A percentile compares a stretch with the other conserved stretches of the same genome.
Evolutionary conservation across 768 basidiomycete species (phyloP).

Genomic region (Kwoniella bestiolae): DNA sequence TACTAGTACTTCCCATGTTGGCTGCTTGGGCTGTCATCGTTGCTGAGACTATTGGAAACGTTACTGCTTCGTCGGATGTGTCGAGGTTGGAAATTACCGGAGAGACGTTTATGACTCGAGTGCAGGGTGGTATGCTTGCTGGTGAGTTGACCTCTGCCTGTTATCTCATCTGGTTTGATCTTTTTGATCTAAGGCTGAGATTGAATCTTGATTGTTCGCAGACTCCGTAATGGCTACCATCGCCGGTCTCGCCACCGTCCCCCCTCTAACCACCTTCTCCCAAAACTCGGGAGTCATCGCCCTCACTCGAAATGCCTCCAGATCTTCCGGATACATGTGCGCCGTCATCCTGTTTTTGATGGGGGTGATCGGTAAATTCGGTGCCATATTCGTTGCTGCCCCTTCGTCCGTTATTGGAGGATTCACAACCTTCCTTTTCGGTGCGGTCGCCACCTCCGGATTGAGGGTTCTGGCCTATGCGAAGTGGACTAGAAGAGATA

Average conservation of each 20-base stretch:
- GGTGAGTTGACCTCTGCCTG: too few relatives aligned
- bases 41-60: slow-evolving; percentile 36
- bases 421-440: slow-evolving; percentile 40
- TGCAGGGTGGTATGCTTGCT: slow-evolving; percentile 34
- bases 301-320: slow-evolving; percentile 33
- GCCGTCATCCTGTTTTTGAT: slow-evolving; percentile 36
- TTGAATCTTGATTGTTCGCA: neutral
- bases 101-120: slow-evolving; percentile 25
- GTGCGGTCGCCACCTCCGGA: slow-evolving; percentile 37
- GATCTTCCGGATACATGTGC: slow-evolving; percentile 32
- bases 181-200: neutral
- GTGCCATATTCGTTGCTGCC: slow-evolving; percentile 35
- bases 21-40: slow-evolving; percentile 37
- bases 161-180: too few relatives aligned
- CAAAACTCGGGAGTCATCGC: slow-evolving; percentile 41
- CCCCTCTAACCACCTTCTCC: slow-evolving; percentile 40
- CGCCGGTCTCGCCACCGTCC: slow-evolving; percentile 37
- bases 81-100: slow-evolving; percentile 28
- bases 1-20: slow-evolving; percentile 35
- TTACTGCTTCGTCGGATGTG: slow-evolving; percentile 34
- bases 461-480: slow-evolving; percentile 32
- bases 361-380: slow-evolving; percentile 34
- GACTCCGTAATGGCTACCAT: slow-evolving; percentile 33
- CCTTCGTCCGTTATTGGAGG: slow-evolving; percentile 28
- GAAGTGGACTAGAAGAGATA: slow-evolving; percentile 37